Evolutionary conservation across 2,329 filamentous ascomycete species (phyloP).

Genomic region (Hypocrella siamensis): DNA sequence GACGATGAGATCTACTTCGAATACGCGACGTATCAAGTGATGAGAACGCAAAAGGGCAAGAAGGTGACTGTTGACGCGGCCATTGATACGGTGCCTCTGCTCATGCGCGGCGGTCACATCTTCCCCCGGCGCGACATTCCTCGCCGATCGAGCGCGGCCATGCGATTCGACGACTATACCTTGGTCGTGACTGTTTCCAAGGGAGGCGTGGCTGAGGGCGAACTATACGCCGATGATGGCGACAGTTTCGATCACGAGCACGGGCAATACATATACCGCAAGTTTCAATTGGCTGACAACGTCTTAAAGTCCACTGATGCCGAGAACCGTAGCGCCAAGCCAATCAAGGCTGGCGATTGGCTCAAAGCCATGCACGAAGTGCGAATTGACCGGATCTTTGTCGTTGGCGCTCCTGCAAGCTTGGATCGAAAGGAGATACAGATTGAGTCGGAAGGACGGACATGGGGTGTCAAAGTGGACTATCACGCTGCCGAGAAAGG

Average conservation of each 20-base stretch:
- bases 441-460: conserved; percentile 36
- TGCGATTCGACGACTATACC: conserved; percentile 92
- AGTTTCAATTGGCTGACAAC: conserved; percentile 49
- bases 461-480: conserved; percentile 41
- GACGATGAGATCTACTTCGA: conserved; percentile 87
- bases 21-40: conserved; percentile 75
- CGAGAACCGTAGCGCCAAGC: conserved; percentile 34
- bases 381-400: conserved; percentile 64
- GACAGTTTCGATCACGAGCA: conserved; percentile 79
- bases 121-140: conserved; percentile 81
- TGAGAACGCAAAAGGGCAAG: conserved; percentile 55
- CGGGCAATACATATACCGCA: conserved; percentile 77
- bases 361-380: conserved; percentile 67
- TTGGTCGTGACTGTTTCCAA: conserved; percentile 60
- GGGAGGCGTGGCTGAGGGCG: conserved; percentile 48
- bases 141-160: conserved; percentile 69
- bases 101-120: conserved; percentile 89
- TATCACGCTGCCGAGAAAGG: conserved; percentile 34
- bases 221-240: conserved; percentile 84
- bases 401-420: conserved; percentile 60
- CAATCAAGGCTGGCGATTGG: conserved; percentile 49
- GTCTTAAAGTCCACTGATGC: conserved; percentile 57
- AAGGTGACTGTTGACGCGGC: conserved; percentile 57
- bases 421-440: conserved; percentile 53
- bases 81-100: conserved; percentile 70